Evolutionary conservation across 2,329 filamentous ascomycete genomes (phyloP).

Genomic region (Penicillium crustosum): DNA sequence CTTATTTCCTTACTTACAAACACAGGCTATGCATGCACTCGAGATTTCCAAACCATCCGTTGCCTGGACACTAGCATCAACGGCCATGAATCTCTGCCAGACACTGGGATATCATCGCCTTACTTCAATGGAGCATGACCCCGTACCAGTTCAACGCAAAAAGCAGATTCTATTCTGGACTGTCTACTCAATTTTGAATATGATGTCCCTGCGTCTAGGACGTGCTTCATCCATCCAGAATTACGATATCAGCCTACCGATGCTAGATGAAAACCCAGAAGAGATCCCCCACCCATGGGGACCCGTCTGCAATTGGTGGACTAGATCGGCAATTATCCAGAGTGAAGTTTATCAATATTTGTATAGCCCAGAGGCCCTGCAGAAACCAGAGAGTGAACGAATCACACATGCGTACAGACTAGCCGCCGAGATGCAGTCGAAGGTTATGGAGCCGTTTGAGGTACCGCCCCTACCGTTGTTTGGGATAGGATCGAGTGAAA

Average conservation of each 20-base stretch:
- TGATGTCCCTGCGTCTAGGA: slow-evolving; percentile 59
- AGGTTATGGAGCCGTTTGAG: slow-evolving; percentile 33
- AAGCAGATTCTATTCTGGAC: slow-evolving; percentile 56
- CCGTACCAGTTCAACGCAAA: slow-evolving; percentile 29
- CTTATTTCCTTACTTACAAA: slow-evolving; percentile 12
- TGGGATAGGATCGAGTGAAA: not conserved
- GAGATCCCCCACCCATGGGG: slow-evolving; percentile 39
- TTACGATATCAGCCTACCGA: slow-evolving; percentile 56
- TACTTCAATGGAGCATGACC: slow-evolving; percentile 30
- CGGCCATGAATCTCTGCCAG: slow-evolving; percentile 61
- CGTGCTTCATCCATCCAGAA: slow-evolving; percentile 59
- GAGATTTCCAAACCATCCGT: slow-evolving; percentile 63
- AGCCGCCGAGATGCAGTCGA: slow-evolving; percentile 30
- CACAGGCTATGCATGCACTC: slow-evolving; percentile 60
- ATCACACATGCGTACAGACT: slow-evolving; percentile 30
- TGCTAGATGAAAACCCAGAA: slow-evolving; percentile 23
- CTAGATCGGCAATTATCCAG: slow-evolving; percentile 57
- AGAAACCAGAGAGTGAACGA: slow-evolving; percentile 28
- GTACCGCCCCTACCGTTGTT: slow-evolving; percentile 13
- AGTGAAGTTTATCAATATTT: slow-evolving; percentile 60
- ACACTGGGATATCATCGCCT: slow-evolving; percentile 59
- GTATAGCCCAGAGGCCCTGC: slow-evolving; percentile 45
- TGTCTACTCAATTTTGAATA: slow-evolving; percentile 60
- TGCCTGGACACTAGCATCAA: slow-evolving; percentile 62
- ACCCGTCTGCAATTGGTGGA: slow-evolving; percentile 55